phyloP scores from a whole-genome alignment of 495 filamentous ascomycete genomes.

The Glutinoglossum americanum region DNA sequence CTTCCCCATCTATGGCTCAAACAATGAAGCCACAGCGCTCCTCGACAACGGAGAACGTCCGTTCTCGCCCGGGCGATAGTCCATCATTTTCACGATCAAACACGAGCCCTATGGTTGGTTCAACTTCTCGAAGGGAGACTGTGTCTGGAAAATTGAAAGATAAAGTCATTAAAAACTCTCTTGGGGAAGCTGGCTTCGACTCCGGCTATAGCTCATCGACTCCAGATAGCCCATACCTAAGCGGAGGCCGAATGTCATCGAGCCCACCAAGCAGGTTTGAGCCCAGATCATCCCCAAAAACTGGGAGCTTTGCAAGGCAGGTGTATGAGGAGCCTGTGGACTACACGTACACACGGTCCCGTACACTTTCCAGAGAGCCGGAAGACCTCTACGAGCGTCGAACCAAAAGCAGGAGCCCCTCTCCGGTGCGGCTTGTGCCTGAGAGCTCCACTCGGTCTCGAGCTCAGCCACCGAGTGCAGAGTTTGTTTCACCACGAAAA shows the following conservation, averaged over 20 bases:
- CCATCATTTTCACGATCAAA: neutral
- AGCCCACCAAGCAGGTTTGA: neutral
- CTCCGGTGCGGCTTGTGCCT: neutral
- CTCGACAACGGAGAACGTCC: neutral
- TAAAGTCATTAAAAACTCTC: neutral
- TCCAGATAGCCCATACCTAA: neutral
- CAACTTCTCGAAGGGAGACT: neutral
- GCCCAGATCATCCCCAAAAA: neutral
- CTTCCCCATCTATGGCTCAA: neutral
- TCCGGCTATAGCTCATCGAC: neutral
- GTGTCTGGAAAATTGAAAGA: neutral
- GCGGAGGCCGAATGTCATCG: neutral
- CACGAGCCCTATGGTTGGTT: neutral
- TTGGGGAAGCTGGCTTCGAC: neutral
- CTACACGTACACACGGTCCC: neutral
- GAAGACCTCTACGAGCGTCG: neutral
- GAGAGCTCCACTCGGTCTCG: neutral
- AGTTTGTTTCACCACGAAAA: neutral
- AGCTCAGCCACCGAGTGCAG: neutral
- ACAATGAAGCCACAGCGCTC: neutral
- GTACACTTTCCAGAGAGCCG: neutral
- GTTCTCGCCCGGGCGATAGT: neutral
- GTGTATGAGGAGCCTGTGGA: neutral
- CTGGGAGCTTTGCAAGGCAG: neutral
- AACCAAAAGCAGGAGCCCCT: neutral